Base-by-base conservation (phyloP, 2,329 filamentous ascomycete species). In the Alternaria tenuissima region DNA sequence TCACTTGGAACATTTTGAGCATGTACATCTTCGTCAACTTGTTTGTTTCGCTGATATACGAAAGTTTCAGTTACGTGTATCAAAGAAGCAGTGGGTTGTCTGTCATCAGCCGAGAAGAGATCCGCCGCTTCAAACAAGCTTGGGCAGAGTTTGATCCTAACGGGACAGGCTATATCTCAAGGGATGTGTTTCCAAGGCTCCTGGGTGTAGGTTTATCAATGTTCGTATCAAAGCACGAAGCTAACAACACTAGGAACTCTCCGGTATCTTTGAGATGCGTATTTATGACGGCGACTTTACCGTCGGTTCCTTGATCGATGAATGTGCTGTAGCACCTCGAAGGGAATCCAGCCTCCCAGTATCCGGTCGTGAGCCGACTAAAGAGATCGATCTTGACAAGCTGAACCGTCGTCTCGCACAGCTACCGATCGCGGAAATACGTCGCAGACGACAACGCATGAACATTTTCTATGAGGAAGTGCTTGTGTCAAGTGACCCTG, bases 11-110 rank as follows among this genome's bases (percentile, higher is more conserved):
- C 82, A 94, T 99, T 72, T 86, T 99, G 79, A 98, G 94, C 91
- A 99, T 99, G 95, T 99, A 99, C 81, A 96, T 99, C 73, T 99
- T 99, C 74, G 94, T 98, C 75, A 97, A 94, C 74, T 82, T 99
- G 75, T 99, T 99, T 78, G 94, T 99, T 60, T 99, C 95, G 49
- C 88, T 99, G 77, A 99, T 99, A 69, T 99, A 96, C 81, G 95
- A 99, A 82, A 98, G 94, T 80, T 99, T 99, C 85, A 97, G 93
- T 77, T 99, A 99, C 74, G 95, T 99, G 65, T 99, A 98, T 77
- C 96, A 99, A 81, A 88, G 93, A 64, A 97, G 94, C 62, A 97
- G 92, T 73, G 93, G 93, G n/a, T 86, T 97, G 69, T 93, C 91
- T 6, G 90, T 91, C 62, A 90, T 99, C 70, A 96, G 93, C 71